A percentile compares a stretch with the other conserved stretches of the same genome.
Conservation (phyloP, 306 rosid genomes). For the Glycine latifolia region DNA sequence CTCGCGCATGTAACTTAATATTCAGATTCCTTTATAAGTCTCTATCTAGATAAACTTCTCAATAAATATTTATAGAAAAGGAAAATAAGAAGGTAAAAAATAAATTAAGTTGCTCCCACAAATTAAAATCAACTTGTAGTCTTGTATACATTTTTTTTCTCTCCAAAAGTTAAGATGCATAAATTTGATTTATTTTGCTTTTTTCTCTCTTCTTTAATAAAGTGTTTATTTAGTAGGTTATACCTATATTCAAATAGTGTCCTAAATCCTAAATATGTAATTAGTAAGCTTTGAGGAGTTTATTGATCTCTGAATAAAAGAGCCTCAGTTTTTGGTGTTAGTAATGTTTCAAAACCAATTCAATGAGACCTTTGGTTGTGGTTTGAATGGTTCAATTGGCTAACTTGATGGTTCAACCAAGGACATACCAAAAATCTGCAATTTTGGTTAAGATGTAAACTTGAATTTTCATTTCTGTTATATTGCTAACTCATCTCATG, state of each 20-base stretch:
- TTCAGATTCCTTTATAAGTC: not conserved
- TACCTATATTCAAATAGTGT: not conserved
- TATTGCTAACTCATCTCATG: not conserved
- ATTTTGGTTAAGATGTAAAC: not conserved
- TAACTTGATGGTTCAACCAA: not conserved
- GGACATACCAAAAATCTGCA: conserved; percentile 4
- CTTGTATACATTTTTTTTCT: no score
- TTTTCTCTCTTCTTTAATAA: no score
- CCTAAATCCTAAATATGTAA: no score
- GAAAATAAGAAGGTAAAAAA: not conserved
- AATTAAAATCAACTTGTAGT: not conserved
- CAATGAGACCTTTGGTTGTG: not conserved
- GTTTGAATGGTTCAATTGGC: conserved; percentile 23
- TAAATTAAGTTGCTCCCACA: not conserved
- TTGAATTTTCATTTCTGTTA: conserved; percentile 5
- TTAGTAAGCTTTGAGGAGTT: no score
- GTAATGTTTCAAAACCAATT: not conserved
- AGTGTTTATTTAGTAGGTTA: no score
- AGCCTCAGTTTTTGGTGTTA: not conserved
- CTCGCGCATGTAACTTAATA: not conserved
- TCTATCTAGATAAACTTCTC: not conserved
- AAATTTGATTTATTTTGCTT: not conserved
- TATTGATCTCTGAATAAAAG: not conserved
- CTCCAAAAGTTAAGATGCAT: not conserved
- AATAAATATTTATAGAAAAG: not conserved